phyloP scores from a whole-genome alignment of 1,284 basidiomycete species.

The Coniferiporia weirii region DNA sequence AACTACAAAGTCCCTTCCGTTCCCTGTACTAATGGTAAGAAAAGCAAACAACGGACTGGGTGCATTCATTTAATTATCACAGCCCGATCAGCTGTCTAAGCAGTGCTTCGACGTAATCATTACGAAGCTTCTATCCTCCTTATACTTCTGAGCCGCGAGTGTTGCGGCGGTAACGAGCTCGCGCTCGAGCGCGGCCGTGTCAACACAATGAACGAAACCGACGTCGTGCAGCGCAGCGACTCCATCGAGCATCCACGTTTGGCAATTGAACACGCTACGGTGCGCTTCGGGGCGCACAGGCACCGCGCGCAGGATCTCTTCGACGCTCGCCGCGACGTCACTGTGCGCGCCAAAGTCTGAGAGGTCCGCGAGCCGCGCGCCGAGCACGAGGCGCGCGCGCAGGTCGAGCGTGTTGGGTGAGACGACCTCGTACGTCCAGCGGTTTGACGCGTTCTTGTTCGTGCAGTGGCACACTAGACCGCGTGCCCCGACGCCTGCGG shows the following conservation, averaged over 20 bases:
- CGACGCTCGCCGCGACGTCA: conserved; percentile 1
- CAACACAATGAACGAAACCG: not conserved
- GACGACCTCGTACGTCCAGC: conserved; percentile 4
- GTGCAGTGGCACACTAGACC: not conserved
- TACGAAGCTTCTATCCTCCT: conserved; percentile 3
- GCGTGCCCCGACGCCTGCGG: not conserved
- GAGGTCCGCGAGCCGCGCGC: conserved; percentile 8
- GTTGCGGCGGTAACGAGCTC: not conserved
- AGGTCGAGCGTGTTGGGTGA: not conserved
- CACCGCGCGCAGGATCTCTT: not conserved
- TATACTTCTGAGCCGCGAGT: not conserved
- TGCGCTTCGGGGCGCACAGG: conserved; percentile 1
- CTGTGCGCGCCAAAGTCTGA: not conserved
- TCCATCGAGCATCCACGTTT: conserved; percentile 3
- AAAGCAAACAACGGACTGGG: no score
- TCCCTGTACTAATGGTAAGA: no score
- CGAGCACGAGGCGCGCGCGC: conserved; percentile 3
- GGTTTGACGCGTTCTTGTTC: not conserved
- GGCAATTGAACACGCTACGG: conserved; percentile 1
- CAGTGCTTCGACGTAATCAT: conserved; percentile 3
- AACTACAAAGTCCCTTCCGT: no score
- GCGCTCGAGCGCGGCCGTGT: conserved; percentile 3
- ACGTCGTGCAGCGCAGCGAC: conserved; percentile 6
- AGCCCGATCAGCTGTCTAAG: conserved; percentile 3
- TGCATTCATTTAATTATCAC: no score